Percentiles rank a stretch among this genome's conserved stretches.
Conservation (phyloP, 2,329 filamentous ascomycete species). For the Blumeriella jaapii region DNA sequence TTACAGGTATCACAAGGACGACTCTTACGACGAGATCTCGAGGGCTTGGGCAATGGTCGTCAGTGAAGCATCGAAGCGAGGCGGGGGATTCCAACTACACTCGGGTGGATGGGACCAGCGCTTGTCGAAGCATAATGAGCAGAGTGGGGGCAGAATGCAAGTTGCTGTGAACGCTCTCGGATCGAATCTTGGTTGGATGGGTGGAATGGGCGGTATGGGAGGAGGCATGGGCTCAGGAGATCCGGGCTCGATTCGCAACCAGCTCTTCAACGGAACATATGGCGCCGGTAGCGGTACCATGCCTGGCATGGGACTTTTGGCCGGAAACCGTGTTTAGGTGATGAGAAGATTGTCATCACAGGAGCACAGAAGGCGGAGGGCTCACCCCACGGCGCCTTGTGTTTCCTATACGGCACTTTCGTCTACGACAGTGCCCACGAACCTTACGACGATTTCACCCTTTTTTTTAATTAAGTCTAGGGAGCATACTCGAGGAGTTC, state of each 20-base stretch:
- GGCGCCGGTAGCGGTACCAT: conserved; percentile 30
- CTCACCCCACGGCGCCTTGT: conserved; percentile 20
- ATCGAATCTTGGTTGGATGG: conserved; percentile 69
- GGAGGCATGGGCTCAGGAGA: conserved; percentile 27
- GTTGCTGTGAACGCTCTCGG: conserved; percentile 69
- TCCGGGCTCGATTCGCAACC: conserved; percentile 47
- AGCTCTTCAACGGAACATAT: conserved; percentile 49
- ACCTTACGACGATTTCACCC: conserved; percentile 25
- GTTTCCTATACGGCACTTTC: conserved; percentile 15
- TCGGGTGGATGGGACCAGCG: conserved; percentile 89
- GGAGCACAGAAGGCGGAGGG: conserved; percentile 15
- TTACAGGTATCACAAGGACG: conserved; percentile 86
- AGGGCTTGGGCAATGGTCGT: conserved; percentile 90
- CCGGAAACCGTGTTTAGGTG: conserved; percentile 13
- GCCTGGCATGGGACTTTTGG: conserved; percentile 36
- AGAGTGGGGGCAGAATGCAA: conserved; percentile 70
- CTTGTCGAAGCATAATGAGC: conserved; percentile 76
- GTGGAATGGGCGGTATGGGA: conserved; percentile 24
- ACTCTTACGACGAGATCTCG: conserved; percentile 90
- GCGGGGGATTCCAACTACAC: conserved; percentile 80
- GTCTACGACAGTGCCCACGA: conserved; percentile 21
- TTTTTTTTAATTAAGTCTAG: conserved; percentile 14
- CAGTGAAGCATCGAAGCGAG: conserved; percentile 79
- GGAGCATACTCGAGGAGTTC: conserved; percentile 22
- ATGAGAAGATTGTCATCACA: conserved; percentile 17